Evolutionary conservation across 176 grass and related monocot genomes (phyloP).

Genomic region (Rhynchospora breviuscula): DNA sequence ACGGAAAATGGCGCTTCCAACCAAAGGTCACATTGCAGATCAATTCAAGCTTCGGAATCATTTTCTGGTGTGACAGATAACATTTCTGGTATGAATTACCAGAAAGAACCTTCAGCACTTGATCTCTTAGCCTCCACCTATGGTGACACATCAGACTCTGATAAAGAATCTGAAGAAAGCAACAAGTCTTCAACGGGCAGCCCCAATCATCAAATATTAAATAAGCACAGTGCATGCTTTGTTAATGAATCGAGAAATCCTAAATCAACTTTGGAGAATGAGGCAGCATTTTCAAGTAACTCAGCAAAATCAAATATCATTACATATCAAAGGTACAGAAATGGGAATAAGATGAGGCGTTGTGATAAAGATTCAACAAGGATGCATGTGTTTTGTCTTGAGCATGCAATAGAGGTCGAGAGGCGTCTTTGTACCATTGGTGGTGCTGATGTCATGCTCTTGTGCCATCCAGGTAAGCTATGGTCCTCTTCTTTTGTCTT

Average conservation of each 20-base stretch:
- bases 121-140: slow-evolving; percentile 71
- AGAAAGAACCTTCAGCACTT: slow-evolving; percentile 54
- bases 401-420: slow-evolving; percentile 84
- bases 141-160: slow-evolving; percentile 51
- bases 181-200: slow-evolving; percentile 14
- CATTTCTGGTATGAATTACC: slow-evolving; percentile 41
- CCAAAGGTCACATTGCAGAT: neutral
- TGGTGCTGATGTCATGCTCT: slow-evolving; percentile 62
- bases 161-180: slow-evolving; percentile 39
- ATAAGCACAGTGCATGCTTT: slow-evolving; percentile 11
- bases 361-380: slow-evolving; percentile 89
- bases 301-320: slow-evolving; percentile 32
- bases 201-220: slow-evolving; percentile 17
- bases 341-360: slow-evolving; percentile 30
- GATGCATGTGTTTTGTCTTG: slow-evolving; percentile 97
- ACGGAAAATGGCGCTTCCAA: neutral
- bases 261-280: slow-evolving; percentile 31
- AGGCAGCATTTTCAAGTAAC: slow-evolving; percentile 33
- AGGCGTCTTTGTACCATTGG: slow-evolving; percentile 69
- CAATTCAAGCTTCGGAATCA: slow-evolving; percentile 25
- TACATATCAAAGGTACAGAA: slow-evolving; percentile 21
- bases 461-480: slow-evolving; percentile 83
- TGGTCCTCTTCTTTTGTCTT: slow-evolving; percentile 9
- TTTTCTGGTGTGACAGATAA: slow-evolving; percentile 2
- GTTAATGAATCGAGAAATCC: slow-evolving; percentile 24